A percentile compares a stretch with the other conserved stretches of the same genome.
Conservation (phyloP, 2,329 filamentous ascomycete species). For the Exophiala sideris region DNA sequence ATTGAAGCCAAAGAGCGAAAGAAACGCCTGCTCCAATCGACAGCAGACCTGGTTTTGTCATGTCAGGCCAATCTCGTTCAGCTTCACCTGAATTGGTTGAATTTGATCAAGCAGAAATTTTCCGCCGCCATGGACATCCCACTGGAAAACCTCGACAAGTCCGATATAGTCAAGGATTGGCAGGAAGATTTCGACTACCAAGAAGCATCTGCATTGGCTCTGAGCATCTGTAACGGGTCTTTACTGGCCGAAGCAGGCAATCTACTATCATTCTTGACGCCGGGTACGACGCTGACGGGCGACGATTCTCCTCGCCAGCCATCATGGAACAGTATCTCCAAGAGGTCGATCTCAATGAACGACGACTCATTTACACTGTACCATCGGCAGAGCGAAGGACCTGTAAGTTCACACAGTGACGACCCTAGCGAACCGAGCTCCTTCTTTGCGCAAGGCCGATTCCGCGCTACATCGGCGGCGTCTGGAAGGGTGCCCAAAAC, state of each 20-base stretch:
- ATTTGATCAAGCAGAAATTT: conserved; percentile 65
- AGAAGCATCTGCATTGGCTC: conserved; percentile 66
- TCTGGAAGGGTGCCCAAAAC: conserved; percentile 36
- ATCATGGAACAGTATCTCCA: conserved; percentile 48
- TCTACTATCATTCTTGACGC: conserved; percentile 59
- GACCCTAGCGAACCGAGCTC: conserved; percentile 23
- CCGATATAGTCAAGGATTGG: conserved; percentile 75
- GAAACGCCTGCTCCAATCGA: conserved; percentile 75
- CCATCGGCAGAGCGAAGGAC: conserved; percentile 22
- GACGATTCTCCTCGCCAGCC: conserved; percentile 47
- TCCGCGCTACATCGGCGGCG: conserved; percentile 55
- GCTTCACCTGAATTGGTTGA: conserved; percentile 79
- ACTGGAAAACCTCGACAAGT: conserved; percentile 62
- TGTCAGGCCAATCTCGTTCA: conserved; percentile 80
- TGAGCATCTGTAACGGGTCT: conserved; percentile 75
- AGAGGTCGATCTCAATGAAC: conserved; percentile 29
- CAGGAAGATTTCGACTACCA: conserved; percentile 72
- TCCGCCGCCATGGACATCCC: conserved; percentile 64
- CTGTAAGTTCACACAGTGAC: conserved; percentile 51
- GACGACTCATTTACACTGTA: conserved; percentile 46
- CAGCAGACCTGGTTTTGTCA: conserved; percentile 77
- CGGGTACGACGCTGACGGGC: conserved; percentile 43
- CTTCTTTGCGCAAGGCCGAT: conserved; percentile 52
- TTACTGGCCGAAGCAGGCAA: conserved; percentile 58
- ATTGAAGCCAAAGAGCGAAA: conserved; percentile 91